Conservation (phyloP, 208 protist genomes). For the Crithidia fasciculata region DNA sequence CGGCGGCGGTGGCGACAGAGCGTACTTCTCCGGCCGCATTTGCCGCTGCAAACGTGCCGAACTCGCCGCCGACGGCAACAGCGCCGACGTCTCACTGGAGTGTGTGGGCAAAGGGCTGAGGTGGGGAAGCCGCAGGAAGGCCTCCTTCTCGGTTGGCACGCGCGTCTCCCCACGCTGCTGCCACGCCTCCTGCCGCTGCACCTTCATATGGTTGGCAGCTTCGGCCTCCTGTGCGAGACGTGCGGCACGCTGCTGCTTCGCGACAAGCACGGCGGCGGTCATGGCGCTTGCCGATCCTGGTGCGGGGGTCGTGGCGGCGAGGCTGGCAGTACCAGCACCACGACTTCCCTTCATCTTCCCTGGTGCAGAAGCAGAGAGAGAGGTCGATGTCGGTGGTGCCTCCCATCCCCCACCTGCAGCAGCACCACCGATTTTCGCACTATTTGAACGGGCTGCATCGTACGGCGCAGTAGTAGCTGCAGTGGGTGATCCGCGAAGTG, state of each 20-base stretch:
- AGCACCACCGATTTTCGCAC: neutral
- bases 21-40: conserved; percentile 21
- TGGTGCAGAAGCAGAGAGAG: too few relatives aligned
- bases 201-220: neutral
- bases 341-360: too few relatives aligned
- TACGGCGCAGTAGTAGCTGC: neutral
- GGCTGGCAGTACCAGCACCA: neutral
- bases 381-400: too few relatives aligned
- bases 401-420: neutral
- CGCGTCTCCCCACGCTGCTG: conserved; percentile 10
- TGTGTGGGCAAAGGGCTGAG: conserved; percentile 13
- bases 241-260: conserved; percentile 28
- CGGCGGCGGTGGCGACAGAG: conserved; percentile 13
- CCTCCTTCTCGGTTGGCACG: conserved; percentile 28
- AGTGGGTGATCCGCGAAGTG: neutral
- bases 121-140: conserved; percentile 30
- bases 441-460: neutral
- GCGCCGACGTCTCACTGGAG: neutral
- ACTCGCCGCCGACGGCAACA: conserved; percentile 20
- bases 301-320: neutral
- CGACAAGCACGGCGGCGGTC: conserved; percentile 22
- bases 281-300: neutral
- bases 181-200: conserved; percentile 27
- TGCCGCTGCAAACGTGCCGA: conserved; percentile 27
- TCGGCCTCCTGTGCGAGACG: conserved; percentile 17